Evolutionary conservation across 2,329 filamentous ascomycete genomes (phyloP).

Genomic region (Sporothrix variecibatus): DNA sequence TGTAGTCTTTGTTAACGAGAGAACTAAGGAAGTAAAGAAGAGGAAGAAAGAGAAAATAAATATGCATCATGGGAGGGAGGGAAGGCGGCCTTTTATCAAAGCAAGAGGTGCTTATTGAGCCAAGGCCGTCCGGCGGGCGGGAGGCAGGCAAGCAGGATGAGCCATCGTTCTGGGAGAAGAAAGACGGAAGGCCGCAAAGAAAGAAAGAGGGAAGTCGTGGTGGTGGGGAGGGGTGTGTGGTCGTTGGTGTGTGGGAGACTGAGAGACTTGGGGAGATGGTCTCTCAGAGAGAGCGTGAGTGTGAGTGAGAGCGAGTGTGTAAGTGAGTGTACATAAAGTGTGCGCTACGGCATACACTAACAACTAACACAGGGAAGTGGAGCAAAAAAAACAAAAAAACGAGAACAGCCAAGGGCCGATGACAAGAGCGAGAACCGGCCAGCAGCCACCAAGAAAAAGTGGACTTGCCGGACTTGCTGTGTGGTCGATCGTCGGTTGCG

Average conservation of each 20-base stretch:
- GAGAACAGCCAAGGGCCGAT: slow-evolving; percentile 11
- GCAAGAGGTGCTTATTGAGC: slow-evolving; percentile 22
- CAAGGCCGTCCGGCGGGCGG: background rate
- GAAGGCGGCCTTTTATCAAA: slow-evolving; percentile 28
- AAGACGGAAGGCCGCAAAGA: background rate
- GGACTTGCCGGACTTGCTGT: background rate
- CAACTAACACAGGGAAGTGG: slow-evolving; percentile 20
- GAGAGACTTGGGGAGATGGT: background rate
- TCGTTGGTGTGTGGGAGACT: background rate
- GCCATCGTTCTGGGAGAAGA: slow-evolving; percentile 2
- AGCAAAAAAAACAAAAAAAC: background rate
- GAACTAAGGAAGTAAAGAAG: background rate
- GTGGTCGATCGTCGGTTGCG: background rate
- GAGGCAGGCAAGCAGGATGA: background rate
- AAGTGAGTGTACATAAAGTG: background rate
- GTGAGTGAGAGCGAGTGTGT: background rate
- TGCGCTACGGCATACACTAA: slow-evolving; percentile 1
- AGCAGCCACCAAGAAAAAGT: slow-evolving; percentile 11
- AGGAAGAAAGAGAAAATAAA: slow-evolving; percentile 10
- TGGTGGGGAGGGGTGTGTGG: background rate
- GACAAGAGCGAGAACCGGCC: slow-evolving; percentile 2
- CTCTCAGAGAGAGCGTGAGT: background rate
- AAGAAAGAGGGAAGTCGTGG: slow-evolving; percentile 2
- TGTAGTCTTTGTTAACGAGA: slow-evolving; percentile 16
- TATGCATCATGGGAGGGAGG: background rate